Evolutionary conservation across 2,329 filamentous ascomycete species (phyloP).

Genomic region (Alternaria sp.): DNA sequence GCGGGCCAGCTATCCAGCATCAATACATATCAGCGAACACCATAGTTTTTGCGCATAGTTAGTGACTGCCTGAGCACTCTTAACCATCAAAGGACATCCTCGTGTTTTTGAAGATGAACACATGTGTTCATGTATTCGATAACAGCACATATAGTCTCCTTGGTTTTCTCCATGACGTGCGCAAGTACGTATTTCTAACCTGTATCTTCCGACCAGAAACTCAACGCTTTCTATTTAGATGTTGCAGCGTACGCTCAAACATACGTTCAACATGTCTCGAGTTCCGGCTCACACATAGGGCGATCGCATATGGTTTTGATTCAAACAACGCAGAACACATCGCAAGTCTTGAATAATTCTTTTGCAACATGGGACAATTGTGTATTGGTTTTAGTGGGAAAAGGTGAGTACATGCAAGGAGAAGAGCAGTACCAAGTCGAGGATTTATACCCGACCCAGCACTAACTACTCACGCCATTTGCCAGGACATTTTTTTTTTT

Average conservation of each 20-base stretch:
- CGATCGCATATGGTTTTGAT: not conserved
- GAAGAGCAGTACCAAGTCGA: not conserved
- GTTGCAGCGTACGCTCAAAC: not conserved
- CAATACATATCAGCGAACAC: not conserved
- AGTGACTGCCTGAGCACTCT: not conserved
- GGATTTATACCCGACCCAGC: not conserved
- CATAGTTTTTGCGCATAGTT: not conserved
- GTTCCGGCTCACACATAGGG: not conserved
- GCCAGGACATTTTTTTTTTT: too few relatives aligned
- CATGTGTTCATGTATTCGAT: not conserved
- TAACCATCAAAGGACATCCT: not conserved
- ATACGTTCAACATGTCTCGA: not conserved
- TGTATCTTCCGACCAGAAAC: not conserved
- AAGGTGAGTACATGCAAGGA: not conserved
- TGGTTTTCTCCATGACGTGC: not conserved
- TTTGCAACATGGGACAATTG: not conserved
- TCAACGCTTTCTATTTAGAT: not conserved
- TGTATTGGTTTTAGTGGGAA: not conserved
- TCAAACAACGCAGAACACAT: not conserved
- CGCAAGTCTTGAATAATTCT: rapidly evolving
- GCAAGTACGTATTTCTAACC: not conserved
- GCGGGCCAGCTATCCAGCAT: not conserved
- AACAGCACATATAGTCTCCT: not conserved
- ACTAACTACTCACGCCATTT: not conserved
- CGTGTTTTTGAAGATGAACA: not conserved